These are phyloP conservation scores for Globisporangium nodosum DNA, from an alignment of 352 stramenopile genomes.

Conservation along the genomic window DNA sequence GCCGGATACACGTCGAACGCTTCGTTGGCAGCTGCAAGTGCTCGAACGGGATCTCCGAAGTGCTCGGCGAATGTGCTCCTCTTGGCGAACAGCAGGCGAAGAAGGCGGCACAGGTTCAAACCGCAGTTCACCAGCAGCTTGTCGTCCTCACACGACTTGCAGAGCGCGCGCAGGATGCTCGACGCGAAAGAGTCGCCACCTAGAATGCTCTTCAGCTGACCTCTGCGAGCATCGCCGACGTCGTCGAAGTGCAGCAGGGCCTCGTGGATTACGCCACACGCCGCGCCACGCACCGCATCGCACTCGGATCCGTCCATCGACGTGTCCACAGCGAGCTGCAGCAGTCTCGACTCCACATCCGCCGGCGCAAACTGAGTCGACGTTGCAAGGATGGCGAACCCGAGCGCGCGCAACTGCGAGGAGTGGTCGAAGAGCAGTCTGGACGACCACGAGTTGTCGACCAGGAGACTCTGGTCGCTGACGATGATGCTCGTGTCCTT, in stretches of 20 bases:
- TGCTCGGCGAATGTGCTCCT: constrained; percentile 10
- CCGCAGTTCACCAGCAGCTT: constrained; percentile 22
- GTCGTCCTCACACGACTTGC: constrained; percentile 19
- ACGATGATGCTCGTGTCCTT: constrained; percentile 20
- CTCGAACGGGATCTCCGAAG: constrained; percentile 28
- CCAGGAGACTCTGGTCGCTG: constrained; percentile 26
- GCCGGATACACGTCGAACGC: constrained; percentile 28
- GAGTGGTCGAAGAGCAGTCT: constrained; percentile 54
- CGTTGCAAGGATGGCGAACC: constrained; percentile 26
- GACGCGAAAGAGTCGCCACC: constrained; percentile 17
- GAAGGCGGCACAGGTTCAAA: constrained; percentile 21
- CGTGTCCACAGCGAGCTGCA: constrained; percentile 47
- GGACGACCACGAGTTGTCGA: constrained; percentile 45
- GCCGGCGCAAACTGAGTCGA: background rate
- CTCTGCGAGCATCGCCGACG: constrained; percentile 9
- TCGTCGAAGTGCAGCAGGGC: constrained; percentile 23
- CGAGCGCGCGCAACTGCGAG: constrained; percentile 39
- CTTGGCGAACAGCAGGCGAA: constrained; percentile 27
- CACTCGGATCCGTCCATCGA: constrained; percentile 42
- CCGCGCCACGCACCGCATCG: constrained; percentile 46
- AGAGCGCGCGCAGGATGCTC: constrained; percentile 18
- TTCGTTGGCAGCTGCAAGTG: constrained; percentile 20
- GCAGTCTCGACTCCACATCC: constrained; percentile 6
- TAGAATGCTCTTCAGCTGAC: constrained; percentile 14
- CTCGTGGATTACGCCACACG: constrained; percentile 23